Conservation (phyloP, 305 asterid species). For the Ilex paraguariensis region DNA sequence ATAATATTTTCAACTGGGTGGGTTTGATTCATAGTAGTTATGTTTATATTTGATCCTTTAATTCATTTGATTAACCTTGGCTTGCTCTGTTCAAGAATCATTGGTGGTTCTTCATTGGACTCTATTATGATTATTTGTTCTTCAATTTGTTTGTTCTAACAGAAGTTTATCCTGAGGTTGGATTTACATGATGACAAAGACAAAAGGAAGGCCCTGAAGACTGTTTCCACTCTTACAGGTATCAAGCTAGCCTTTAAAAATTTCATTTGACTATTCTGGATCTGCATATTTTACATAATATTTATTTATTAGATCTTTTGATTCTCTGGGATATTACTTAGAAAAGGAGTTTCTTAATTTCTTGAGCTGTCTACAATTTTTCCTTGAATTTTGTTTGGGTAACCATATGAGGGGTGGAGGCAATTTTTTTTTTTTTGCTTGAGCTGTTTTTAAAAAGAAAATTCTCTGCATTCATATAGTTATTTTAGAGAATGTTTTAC, state of each 20-base stretch:
- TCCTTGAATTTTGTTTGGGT: no score
- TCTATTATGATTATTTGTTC: neutral
- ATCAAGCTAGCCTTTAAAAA: neutral
- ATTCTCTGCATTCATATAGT: no score
- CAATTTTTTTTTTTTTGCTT: no score
- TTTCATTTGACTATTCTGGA: neutral
- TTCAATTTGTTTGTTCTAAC: conserved; percentile 12
- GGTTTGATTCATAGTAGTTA: neutral
- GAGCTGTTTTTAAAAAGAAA: no score
- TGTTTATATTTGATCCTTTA: no score
- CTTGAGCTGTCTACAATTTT: neutral
- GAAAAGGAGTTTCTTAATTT: no score
- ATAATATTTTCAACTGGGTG: neutral
- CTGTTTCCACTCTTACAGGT: conserved; percentile 75
- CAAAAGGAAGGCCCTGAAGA: conserved; percentile 77
- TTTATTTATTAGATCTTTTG: no score
- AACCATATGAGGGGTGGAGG: no score
- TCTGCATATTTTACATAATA: neutral
- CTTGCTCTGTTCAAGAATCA: neutral
- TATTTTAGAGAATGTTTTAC: no score
- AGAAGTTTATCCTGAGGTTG: conserved; percentile 75
- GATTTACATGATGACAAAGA: conserved; percentile 60
- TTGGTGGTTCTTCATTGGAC: no score
- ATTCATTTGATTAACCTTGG: neutral
- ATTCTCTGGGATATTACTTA: no score